Evolutionary conservation across 2,329 filamentous ascomycete species (phyloP).

Genomic region (Fusarium ambrosium): DNA sequence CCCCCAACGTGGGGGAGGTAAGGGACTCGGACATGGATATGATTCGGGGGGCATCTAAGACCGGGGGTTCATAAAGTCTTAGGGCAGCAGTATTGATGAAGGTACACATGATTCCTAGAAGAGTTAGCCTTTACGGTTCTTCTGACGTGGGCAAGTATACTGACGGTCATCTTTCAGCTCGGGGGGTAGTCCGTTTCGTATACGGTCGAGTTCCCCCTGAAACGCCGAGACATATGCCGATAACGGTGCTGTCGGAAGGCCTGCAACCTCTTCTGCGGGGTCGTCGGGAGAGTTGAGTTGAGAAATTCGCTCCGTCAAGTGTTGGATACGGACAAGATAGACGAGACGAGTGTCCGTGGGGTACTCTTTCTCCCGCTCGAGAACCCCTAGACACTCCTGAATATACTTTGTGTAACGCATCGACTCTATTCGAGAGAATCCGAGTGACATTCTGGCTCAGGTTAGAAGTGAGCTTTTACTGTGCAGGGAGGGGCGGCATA

Average conservation of each 20-base stretch:
- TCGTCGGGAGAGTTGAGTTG: slow-evolving; percentile 55
- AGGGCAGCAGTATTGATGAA: slow-evolving; percentile 58
- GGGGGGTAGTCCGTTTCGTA: slow-evolving; percentile 53
- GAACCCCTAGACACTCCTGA: slow-evolving; percentile 62
- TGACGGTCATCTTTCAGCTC: slow-evolving; percentile 55
- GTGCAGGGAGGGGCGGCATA: slow-evolving; percentile 47
- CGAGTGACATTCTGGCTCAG: slow-evolving; percentile 55
- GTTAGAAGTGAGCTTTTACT: slow-evolving; percentile 16
- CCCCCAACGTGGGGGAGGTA: slow-evolving; percentile 52
- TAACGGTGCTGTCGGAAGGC: slow-evolving; percentile 56
- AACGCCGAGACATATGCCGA: slow-evolving; percentile 63
- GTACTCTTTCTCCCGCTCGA: slow-evolving; percentile 60
- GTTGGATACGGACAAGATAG: slow-evolving; percentile 63
- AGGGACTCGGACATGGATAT: slow-evolving; percentile 60
- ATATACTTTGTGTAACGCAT: slow-evolving; percentile 67
- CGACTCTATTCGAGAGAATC: slow-evolving; percentile 60
- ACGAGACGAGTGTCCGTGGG: slow-evolving; percentile 62
- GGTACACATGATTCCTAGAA: slow-evolving; percentile 55
- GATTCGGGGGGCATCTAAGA: slow-evolving; percentile 57
- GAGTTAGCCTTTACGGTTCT: not conserved
- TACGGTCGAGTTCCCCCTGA: slow-evolving; percentile 59
- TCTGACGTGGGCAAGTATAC: slow-evolving; percentile 7
- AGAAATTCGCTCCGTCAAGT: slow-evolving; percentile 64
- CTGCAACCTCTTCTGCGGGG: slow-evolving; percentile 51
- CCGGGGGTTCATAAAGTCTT: slow-evolving; percentile 63